A percentile compares a stretch with the other conserved stretches of the same genome.
Conservation (phyloP, 208 protist species). For the Phytomonas francai region DNA sequence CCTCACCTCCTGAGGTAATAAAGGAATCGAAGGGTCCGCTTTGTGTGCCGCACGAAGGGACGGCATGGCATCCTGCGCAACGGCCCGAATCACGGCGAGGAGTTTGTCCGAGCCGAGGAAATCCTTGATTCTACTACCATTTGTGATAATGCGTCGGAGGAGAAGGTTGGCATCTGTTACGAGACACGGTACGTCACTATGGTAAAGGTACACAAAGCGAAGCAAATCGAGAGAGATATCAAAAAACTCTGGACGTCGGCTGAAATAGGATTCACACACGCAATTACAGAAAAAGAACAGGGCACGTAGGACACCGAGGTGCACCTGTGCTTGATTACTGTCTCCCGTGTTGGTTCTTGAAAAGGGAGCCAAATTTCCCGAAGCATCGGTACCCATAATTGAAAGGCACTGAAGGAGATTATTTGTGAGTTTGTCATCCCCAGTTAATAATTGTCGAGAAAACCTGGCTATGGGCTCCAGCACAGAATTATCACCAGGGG, state of each 20-base stretch:
- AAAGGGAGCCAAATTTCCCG: slow-evolving; percentile 11
- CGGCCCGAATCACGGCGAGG: slow-evolving; percentile 37
- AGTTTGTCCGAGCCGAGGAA: slow-evolving; percentile 64
- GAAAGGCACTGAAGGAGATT: slow-evolving; percentile 61
- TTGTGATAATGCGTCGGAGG: slow-evolving; percentile 43
- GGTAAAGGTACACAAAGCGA: slow-evolving; percentile 67
- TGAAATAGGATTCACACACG: slow-evolving; percentile 54
- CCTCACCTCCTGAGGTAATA: slow-evolving; percentile 21
- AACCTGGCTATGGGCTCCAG: slow-evolving; percentile 53
- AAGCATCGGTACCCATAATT: slow-evolving; percentile 21
- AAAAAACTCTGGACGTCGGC: slow-evolving; percentile 40
- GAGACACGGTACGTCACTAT: slow-evolving; percentile 62
- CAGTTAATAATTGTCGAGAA: slow-evolving; percentile 44
- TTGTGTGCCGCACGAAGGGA: slow-evolving; percentile 18
- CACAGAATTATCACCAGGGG: slow-evolving; percentile 27
- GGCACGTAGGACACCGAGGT: slow-evolving; percentile 64
- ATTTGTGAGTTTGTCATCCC: slow-evolving; percentile 52
- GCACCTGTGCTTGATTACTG: slow-evolving; percentile 22
- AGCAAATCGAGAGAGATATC: slow-evolving; percentile 66
- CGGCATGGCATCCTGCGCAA: slow-evolving; percentile 42
- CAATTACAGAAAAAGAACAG: slow-evolving; percentile 84
- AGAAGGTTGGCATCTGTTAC: slow-evolving; percentile 65
- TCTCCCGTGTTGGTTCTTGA: background rate
- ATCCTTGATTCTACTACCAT: slow-evolving; percentile 33
- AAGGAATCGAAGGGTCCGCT: background rate